These are phyloP conservation scores for Pseudogymnoascus sp. DNA, from an alignment of 2,329 filamentous ascomycete species.

Conservation along the genomic window DNA sequence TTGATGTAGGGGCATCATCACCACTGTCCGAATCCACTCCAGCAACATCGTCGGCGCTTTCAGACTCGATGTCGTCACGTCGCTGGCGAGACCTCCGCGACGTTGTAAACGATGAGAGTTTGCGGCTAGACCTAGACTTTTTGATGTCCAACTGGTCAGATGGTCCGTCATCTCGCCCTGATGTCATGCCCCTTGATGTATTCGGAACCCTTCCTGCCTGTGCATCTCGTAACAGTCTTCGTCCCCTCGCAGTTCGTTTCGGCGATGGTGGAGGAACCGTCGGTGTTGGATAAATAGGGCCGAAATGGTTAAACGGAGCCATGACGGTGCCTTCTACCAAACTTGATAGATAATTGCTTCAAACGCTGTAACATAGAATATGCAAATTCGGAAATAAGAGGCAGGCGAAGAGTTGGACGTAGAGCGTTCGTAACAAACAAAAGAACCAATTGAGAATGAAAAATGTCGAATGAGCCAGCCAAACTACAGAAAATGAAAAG, in stretches of 20 bases:
- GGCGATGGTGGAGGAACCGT: background rate
- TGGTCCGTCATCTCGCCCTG: background rate
- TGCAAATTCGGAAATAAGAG: background rate
- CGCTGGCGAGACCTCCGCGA: too few relatives aligned
- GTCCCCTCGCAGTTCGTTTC: background rate
- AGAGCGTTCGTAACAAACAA: background rate
- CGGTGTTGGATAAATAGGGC: background rate
- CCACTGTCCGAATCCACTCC: too few relatives aligned
- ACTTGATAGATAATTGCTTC: background rate
- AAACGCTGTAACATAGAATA: background rate
- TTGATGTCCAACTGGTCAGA: too few relatives aligned
- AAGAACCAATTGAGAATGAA: conserved; percentile 4
- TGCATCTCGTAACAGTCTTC: background rate
- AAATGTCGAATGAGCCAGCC: conserved; percentile 6
- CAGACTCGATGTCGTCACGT: background rate
- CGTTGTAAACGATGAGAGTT: too few relatives aligned
- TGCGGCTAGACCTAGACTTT: too few relatives aligned
- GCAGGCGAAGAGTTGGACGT: background rate
- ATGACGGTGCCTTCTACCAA: conserved; percentile 1
- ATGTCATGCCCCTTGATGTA: background rate
- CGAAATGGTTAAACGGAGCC: conserved; percentile 2
- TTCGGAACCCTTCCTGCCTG: background rate
- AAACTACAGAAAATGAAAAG: conserved; percentile 7
- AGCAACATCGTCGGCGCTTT: background rate
- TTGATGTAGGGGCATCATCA: background rate